Base-by-base conservation (phyloP, 441 rosid genomes). In the Bruguiera hainesii region DNA sequence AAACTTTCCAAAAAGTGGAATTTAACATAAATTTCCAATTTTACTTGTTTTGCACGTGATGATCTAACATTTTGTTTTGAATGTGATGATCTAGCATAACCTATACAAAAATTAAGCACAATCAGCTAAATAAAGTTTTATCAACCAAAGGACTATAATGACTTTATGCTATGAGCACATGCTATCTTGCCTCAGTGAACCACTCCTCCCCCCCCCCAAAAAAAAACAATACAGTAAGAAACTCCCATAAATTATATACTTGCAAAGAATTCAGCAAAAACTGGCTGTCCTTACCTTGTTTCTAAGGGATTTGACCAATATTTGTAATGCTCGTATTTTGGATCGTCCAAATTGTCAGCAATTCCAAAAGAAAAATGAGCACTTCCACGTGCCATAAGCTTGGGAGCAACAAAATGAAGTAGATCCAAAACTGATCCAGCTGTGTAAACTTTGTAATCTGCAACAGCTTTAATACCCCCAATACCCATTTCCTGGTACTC, bases 261-360 rank as follows among this genome's bases (percentile, higher is more conserved):
- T 55, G 13, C 28, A 8, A 15, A 30, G 30, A 35, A 66, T 35
- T 29, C 19, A 28, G 63, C 16, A 31, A 20, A 57, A n/a, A 31
- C 50, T 9, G 23, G 42, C n/a, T 8, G 31, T 7, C 42, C 81
- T 72, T 71, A 87, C 96, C 63, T 84, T 30, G 79, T 85, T 61
- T 89, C 91, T 0, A 89, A 80, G 6, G 96, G 91, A 74, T 85
- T 89, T 7, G 89, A 87, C 91, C 93, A 89, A 65, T 89, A 85
- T 56, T 81, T 85, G 76, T 78, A 83, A 63, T 87, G 85, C 53
- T 23, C 59, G 69, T 84, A 83, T 67, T 83, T 83, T 39, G 89
- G 89, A 61, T 87, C 88, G 2, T 78, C 80, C 0, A 87, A 84
- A 82, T 87, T 58, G 56, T 84, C 87, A 1, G 93, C 89, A 66